phyloP scores from a whole-genome alignment of 495 filamentous ascomycete species.

The Penicillium pancosmium region DNA sequence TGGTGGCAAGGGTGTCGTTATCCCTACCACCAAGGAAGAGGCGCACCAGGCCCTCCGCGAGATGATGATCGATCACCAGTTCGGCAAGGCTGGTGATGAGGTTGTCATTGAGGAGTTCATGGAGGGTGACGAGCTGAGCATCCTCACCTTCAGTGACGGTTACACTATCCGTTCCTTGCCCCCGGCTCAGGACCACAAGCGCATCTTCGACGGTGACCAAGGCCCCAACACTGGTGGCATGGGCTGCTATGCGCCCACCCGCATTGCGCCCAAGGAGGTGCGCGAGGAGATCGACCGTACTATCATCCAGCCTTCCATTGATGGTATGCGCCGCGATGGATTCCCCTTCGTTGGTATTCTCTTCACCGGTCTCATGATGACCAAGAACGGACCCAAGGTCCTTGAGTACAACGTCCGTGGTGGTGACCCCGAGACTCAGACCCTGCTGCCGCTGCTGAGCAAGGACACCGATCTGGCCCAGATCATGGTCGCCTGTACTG shows the following conservation, averaged over 20 bases:
- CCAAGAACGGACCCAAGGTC: slow-evolving; percentile 78
- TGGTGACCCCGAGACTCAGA: slow-evolving; percentile 96
- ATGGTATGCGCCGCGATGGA: slow-evolving; percentile 80
- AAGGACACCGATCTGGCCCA: slow-evolving; percentile 84
- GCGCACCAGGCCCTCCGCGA: slow-evolving; percentile 78
- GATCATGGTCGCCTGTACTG: slow-evolving; percentile 84
- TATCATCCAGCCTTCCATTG: slow-evolving; percentile 86
- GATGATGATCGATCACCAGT: slow-evolving; percentile 88
- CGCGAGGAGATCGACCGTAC: slow-evolving; percentile 77
- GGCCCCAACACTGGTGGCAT: slow-evolving; percentile 97
- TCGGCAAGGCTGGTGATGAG: slow-evolving; percentile 84
- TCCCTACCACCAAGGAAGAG: slow-evolving; percentile 78
- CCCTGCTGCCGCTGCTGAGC: slow-evolving; percentile 78
- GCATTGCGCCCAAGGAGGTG: slow-evolving; percentile 73
- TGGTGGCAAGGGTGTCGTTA: slow-evolving; percentile 90
- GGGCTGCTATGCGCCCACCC: slow-evolving; percentile 94
- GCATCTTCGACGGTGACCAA: slow-evolving; percentile 85
- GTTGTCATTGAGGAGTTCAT: slow-evolving; percentile 97
- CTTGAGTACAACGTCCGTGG: slow-evolving; percentile 98
- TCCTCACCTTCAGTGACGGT: slow-evolving; percentile 89
- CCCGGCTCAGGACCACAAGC: slow-evolving; percentile 95
- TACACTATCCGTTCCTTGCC: slow-evolving; percentile 83
- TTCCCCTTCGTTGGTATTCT: slow-evolving; percentile 83
- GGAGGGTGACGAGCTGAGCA: slow-evolving; percentile 88
- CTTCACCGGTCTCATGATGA: slow-evolving; percentile 97